A percentile compares a stretch with the other conserved stretches of the same genome.
phyloP scores from a whole-genome alignment of 441 rosid species.

The Mallotus repandus region DNA sequence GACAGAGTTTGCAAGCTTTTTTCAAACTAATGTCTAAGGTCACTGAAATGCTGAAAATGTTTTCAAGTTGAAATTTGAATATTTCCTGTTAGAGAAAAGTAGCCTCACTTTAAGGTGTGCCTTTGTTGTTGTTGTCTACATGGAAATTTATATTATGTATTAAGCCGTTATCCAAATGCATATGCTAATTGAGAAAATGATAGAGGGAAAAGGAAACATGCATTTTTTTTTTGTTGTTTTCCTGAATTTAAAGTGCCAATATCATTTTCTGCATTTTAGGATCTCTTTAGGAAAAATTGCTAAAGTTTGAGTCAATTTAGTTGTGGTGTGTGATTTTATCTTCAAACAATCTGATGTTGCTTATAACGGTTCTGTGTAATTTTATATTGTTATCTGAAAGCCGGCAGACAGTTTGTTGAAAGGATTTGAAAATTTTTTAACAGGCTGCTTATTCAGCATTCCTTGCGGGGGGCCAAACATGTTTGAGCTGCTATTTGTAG shows the following conservation, averaged over 20 bases:
- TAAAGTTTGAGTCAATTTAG: neutral
- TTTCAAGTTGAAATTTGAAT: neutral
- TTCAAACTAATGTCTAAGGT: neutral
- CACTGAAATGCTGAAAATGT: neutral
- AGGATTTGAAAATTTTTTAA: neutral
- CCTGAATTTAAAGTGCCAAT: neutral
- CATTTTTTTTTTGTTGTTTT: neutral
- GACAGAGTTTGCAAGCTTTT: neutral
- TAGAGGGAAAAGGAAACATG: neutral
- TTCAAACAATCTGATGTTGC: neutral
- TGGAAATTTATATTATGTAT: too few relatives aligned
- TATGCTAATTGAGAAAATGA: neutral
- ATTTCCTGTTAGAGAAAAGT: neutral
- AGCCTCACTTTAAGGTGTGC: neutral
- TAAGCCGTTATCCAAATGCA: neutral
- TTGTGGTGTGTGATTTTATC: neutral
- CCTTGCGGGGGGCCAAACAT: neutral
- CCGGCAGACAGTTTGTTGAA: neutral
- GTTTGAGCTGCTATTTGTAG: slow-evolving; percentile 1
- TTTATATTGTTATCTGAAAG: neutral
- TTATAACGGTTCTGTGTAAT: neutral
- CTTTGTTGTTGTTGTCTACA: neutral
- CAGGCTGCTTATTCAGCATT: neutral
- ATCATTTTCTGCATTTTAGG: neutral
- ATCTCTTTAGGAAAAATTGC: neutral